A percentile compares a stretch with the other conserved stretches of the same genome.
phyloP scores from a whole-genome alignment of 2,329 filamentous ascomycete species.

The Trichoderma sp. region DNA sequence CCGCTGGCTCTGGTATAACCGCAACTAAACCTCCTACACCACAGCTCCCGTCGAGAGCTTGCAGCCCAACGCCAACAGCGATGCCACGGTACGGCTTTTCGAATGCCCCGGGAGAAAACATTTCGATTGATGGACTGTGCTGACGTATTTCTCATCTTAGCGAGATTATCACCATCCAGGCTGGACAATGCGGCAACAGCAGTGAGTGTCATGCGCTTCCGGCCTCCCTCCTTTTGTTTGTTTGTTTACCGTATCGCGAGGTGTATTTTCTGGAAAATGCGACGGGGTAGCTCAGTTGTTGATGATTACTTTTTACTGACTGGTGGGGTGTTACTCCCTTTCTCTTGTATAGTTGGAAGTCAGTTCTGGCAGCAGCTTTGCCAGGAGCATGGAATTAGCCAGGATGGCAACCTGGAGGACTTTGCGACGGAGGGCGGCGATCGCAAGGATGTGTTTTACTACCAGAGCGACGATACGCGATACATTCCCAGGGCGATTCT shows the following conservation, averaged over 20 bases:
- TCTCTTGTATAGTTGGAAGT: constrained; percentile 69
- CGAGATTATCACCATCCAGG: constrained; percentile 99
- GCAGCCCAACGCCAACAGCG: constrained; percentile 20
- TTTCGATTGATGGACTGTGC: background rate
- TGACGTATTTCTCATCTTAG: constrained; percentile 47
- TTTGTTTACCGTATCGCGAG: background rate
- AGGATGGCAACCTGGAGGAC: constrained; percentile 95
- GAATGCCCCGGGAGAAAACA: background rate
- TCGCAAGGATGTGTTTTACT: constrained; percentile 99
- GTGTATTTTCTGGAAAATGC: too few species aligned
- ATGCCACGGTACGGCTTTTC: constrained; percentile 32
- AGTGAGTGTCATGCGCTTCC: constrained; percentile 61
- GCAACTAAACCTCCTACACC: background rate
- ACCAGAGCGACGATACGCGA: constrained; percentile 97
- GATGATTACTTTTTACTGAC: background rate
- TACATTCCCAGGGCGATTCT: constrained; percentile 97
- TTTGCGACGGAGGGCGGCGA: constrained; percentile 98
- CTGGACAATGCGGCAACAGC: constrained; percentile 99
- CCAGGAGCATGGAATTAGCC: constrained; percentile 96
- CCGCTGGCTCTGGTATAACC: background rate
- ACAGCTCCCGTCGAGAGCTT: background rate
- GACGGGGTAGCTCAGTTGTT: background rate
- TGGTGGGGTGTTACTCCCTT: constrained; percentile 15
- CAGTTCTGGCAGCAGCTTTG: constrained; percentile 99
- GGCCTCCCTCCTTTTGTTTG: constrained; percentile 7